A percentile compares a stretch with the other conserved stretches of the same genome.
phyloP scores from a whole-genome alignment of 2,329 filamentous ascomycete species.

The Colletotrichum karsti region DNA sequence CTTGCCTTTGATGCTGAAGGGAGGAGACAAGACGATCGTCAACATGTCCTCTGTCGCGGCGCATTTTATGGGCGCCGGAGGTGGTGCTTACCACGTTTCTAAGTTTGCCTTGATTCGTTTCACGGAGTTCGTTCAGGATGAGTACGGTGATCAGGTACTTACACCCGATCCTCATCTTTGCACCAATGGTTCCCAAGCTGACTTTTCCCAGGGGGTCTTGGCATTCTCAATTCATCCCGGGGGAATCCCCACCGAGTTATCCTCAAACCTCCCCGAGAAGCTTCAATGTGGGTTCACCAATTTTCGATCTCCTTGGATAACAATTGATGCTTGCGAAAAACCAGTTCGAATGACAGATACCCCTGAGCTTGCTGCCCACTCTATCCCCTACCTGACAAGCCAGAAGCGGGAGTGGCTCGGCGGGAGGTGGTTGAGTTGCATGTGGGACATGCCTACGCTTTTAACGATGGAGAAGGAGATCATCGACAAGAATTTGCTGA shows the following conservation, averaged over 20 bases:
- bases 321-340: neutral
- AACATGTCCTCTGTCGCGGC: constrained; percentile 55
- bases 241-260: constrained; percentile 44
- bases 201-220: constrained; percentile 46
- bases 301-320: accelerated
- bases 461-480: constrained; percentile 16
- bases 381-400: constrained; percentile 22
- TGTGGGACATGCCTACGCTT: constrained; percentile 28
- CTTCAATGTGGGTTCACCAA: constrained; percentile 21
- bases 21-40: constrained; percentile 50
- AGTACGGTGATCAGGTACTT: constrained; percentile 44
- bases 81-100: constrained; percentile 53
- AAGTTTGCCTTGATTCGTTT: constrained; percentile 60
- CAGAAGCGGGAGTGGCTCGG: constrained; percentile 23
- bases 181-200: no score
- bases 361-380: constrained; percentile 25
- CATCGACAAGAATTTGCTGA: constrained; percentile 10
- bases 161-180: no score
- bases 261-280: constrained; percentile 21
- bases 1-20: constrained; percentile 53
- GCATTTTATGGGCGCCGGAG: constrained; percentile 41
- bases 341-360: constrained; percentile 30
- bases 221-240: constrained; percentile 50
- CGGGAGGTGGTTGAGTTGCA: constrained; percentile 27
- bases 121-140: constrained; percentile 55